These are phyloP conservation scores for Leptographium lundbergii DNA, from an alignment of 2,329 filamentous ascomycete genomes.

Conservation along the genomic window DNA sequence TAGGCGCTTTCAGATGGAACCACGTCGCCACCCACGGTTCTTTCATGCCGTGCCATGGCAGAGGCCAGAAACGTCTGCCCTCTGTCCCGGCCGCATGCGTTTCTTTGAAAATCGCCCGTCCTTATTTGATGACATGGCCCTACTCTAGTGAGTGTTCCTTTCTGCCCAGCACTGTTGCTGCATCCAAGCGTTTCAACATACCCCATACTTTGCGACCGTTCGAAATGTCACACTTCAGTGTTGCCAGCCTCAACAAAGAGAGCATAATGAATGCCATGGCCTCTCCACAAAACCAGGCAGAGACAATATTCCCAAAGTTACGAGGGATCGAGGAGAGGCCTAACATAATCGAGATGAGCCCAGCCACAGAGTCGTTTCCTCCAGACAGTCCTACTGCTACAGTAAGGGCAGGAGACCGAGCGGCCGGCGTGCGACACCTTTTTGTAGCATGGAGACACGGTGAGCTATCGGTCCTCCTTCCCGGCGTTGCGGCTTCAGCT, in stretches of 20 bases:
- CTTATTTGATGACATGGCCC: neutral
- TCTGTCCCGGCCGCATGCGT: neutral
- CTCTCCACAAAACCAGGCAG: neutral
- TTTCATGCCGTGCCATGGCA: neutral
- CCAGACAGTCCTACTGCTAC: neutral
- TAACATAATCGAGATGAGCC: neutral
- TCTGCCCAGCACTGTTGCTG: no score
- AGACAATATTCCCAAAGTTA: neutral
- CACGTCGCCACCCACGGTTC: neutral
- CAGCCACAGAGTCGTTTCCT: neutral
- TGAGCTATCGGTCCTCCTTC: slow-evolving; percentile 41
- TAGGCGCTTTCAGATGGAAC: neutral
- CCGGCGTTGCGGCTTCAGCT: slow-evolving; percentile 43
- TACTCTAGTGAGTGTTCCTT: neutral
- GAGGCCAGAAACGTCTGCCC: neutral
- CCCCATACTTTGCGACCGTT: neutral
- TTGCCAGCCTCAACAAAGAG: neutral
- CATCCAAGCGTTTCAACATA: neutral
- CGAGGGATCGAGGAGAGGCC: slow-evolving; percentile 2
- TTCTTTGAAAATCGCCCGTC: neutral
- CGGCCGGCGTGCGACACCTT: slow-evolving; percentile 26
- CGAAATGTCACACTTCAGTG: neutral
- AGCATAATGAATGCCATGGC: neutral
- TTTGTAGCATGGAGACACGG: slow-evolving; percentile 59
- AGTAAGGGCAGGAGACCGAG: no score